A percentile compares a stretch with the other conserved stretches of the same genome.
Evolutionary conservation across 805 yeast genomes (phyloP).

Genomic region (Yamadazyma olivae): DNA sequence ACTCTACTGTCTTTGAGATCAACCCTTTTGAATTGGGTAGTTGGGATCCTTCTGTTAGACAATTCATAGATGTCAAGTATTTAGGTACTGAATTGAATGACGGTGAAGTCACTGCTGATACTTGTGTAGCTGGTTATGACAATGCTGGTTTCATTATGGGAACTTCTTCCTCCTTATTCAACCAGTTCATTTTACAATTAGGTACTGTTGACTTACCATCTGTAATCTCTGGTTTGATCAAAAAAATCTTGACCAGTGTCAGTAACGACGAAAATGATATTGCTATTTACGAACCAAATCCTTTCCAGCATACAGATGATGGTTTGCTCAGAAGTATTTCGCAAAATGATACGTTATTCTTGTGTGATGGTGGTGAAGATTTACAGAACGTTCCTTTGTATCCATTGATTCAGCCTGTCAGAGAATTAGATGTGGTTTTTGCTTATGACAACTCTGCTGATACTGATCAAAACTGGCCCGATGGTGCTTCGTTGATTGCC

Average conservation of each 20-base stretch:
- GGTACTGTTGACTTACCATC: conserved; percentile 36
- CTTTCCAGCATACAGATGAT: conserved; percentile 44
- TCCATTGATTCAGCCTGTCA: conserved; percentile 33
- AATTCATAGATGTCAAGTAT: conserved; percentile 66
- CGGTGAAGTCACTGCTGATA: conserved; percentile 49
- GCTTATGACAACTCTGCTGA: conserved; percentile 39
- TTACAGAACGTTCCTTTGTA: conserved; percentile 34
- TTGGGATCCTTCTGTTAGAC: conserved; percentile 74
- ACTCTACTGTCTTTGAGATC: conserved; percentile 38
- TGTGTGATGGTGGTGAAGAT: conserved; percentile 44
- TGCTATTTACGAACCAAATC: conserved; percentile 72
- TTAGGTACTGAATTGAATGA: conserved; percentile 62
- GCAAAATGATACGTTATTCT: conserved; percentile 22
- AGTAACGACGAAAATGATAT: conserved; percentile 58
- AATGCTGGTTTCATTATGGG: conserved; percentile 82
- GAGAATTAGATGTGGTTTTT: conserved; percentile 35
- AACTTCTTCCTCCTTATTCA: conserved; percentile 79
- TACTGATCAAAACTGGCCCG: conserved; percentile 32
- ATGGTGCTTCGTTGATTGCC: conserved; percentile 30
- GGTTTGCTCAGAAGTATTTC: conserved; percentile 17
- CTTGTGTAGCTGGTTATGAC: conserved; percentile 70
- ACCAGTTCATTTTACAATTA: conserved; percentile 57
- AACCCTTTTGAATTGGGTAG: conserved; percentile 61
- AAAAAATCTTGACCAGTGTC: conserved; percentile 26
- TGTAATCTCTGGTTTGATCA: conserved; percentile 19